These are phyloP conservation scores for Vararia minispora DNA, from an alignment of 768 basidiomycete genomes.

Conservation along the genomic window DNA sequence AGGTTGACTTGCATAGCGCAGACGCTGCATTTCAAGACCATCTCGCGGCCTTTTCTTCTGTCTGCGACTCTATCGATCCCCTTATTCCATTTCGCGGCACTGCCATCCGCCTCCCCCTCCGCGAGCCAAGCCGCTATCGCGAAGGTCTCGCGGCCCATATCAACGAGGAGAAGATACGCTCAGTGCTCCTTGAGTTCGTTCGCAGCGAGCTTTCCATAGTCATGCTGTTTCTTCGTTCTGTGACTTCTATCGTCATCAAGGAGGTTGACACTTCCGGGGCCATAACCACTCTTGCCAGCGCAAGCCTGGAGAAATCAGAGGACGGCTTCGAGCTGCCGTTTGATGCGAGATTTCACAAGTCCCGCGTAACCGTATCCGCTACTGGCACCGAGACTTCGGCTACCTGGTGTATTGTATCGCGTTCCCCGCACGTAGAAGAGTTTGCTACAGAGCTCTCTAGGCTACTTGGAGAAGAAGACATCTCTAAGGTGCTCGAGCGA, in stretches of 20 bases:
- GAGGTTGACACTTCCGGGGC: conserved; percentile 21
- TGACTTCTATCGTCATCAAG: conserved; percentile 29
- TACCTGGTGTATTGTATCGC: conserved; percentile 8
- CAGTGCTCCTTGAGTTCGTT: conserved; percentile 31
- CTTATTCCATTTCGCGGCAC: conserved; percentile 25
- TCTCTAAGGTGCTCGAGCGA: conserved; percentile 17
- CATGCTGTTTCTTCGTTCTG: conserved; percentile 31
- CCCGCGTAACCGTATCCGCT: too few relatives aligned
- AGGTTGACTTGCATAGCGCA: conserved; percentile 20
- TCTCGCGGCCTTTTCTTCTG: conserved; percentile 20
- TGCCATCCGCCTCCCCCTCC: conserved; percentile 36
- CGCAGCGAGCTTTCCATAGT: conserved; percentile 27
- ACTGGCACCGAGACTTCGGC: too few relatives aligned
- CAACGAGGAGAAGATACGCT: conserved; percentile 25
- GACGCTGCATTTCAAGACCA: conserved; percentile 20
- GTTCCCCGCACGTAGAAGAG: conserved; percentile 17
- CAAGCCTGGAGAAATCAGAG: too few relatives aligned
- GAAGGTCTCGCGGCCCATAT: too few relatives aligned
- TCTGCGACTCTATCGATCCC: conserved; percentile 17
- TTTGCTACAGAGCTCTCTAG: conserved; percentile 19
- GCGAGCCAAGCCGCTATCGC: too few relatives aligned
- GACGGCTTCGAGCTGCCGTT: too few relatives aligned
- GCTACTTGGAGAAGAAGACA: conserved; percentile 17
- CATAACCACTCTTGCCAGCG: too few relatives aligned
- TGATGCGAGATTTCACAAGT: too few relatives aligned